Conservation (phyloP, 2,329 filamentous ascomycete species). For the Ampelomyces quisqualis region DNA sequence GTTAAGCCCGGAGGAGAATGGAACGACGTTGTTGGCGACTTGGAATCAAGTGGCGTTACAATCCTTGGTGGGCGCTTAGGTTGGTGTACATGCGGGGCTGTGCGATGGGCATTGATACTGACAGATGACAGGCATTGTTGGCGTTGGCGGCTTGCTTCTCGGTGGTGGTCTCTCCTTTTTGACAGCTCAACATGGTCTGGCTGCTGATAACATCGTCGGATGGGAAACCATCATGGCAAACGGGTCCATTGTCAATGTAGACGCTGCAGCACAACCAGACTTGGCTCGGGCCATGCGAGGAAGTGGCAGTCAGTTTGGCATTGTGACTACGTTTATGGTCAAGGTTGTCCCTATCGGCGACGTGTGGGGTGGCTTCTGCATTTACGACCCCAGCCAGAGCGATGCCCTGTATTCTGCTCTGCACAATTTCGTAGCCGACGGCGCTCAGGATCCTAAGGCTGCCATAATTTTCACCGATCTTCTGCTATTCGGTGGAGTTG, state of each 20-base stretch:
- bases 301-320: constrained; percentile 30
- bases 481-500: constrained; percentile 7
- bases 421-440: constrained; percentile 34
- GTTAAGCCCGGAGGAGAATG: constrained; percentile 46
- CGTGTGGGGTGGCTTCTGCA: constrained; percentile 44
- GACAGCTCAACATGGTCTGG: constrained; percentile 26
- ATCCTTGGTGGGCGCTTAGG: constrained; percentile 33
- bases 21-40: constrained; percentile 42
- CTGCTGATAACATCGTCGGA: constrained; percentile 36
- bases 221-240: constrained; percentile 39
- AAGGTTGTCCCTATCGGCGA: constrained; percentile 28
- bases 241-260: constrained; percentile 29
- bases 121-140: constrained; percentile 18
- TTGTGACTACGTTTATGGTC: constrained; percentile 28
- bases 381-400: constrained; percentile 33
- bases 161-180: constrained; percentile 28
- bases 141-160: constrained; percentile 23
- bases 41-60: constrained; percentile 40
- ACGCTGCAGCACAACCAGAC: constrained; percentile 28
- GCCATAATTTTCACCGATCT: constrained; percentile 26
- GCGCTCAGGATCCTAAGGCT: constrained; percentile 27
- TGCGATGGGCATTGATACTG: neutral
- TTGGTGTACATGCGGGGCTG: neutral
- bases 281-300: constrained; percentile 40
- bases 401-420: constrained; percentile 37